Conservation (phyloP, 495 filamentous ascomycete genomes). For the Paragyromitra xinjiangensis region DNA sequence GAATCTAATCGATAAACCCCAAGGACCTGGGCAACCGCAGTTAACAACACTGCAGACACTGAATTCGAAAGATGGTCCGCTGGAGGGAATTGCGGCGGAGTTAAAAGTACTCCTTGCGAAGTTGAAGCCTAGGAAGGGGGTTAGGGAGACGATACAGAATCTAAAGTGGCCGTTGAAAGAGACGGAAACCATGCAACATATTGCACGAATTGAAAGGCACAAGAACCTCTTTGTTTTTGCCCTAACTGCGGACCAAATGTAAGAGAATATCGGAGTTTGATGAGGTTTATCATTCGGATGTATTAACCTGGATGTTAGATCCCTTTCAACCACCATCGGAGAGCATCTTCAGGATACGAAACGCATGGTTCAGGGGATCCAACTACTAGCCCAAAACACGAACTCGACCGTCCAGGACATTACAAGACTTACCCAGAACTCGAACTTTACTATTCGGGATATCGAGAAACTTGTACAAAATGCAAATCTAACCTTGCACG, state of each 20-base stretch:
- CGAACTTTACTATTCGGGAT: neutral
- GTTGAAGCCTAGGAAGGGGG: conserved; percentile 26
- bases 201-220: conserved; percentile 22
- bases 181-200: conserved; percentile 32
- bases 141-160: conserved; percentile 7
- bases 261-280: neutral
- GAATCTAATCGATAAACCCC: conserved; percentile 8
- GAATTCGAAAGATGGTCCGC: conserved; percentile 8
- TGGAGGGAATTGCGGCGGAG: conserved; percentile 13
- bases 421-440: neutral
- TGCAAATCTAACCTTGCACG: neutral
- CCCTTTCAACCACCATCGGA: conserved; percentile 10
- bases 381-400: conserved; percentile 14
- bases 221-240: conserved; percentile 30
- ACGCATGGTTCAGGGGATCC: neutral
- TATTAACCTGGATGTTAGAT: conserved; percentile 2
- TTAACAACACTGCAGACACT: conserved; percentile 4
- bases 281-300: neutral
- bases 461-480: neutral
- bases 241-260: conserved; percentile 33
- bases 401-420: conserved; percentile 9
- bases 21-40: neutral
- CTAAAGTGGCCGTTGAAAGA: conserved; percentile 36
- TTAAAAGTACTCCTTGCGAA: conserved; percentile 18
- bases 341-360: conserved; percentile 15